These are phyloP conservation scores for Agrocybe chaxingu DNA, from an alignment of 768 basidiomycete genomes.

Conservation along the genomic window DNA sequence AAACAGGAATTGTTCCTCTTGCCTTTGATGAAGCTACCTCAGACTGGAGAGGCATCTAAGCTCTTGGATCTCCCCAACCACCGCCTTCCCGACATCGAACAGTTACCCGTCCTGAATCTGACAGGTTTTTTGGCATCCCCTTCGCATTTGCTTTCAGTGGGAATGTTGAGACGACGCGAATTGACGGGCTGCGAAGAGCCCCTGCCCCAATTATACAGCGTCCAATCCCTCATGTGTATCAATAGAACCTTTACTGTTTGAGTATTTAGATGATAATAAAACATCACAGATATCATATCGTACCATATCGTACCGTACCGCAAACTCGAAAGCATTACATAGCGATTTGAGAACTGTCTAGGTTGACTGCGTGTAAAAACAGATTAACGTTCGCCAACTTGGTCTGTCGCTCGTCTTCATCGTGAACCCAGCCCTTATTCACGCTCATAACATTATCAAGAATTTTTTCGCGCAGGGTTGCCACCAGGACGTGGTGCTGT, in stretches of 20 bases:
- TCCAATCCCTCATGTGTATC: constrained; percentile 18
- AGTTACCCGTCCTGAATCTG: constrained; percentile 69
- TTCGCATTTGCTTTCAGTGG: constrained; percentile 27
- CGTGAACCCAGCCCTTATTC: constrained; percentile 68
- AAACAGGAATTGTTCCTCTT: constrained; percentile 65
- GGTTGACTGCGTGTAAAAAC: constrained; percentile 76
- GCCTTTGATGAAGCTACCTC: constrained; percentile 60
- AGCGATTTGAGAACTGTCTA: constrained; percentile 68
- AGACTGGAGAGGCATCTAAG: constrained; percentile 15
- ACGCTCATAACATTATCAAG: constrained; percentile 84
- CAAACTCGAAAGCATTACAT: constrained; percentile 31
- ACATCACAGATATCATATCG: constrained; percentile 10
- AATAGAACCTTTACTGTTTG: constrained; percentile 9
- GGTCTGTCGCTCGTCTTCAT: constrained; percentile 70
- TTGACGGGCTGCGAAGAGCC: constrained; percentile 27
- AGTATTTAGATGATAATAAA: constrained; percentile 3
- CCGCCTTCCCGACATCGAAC: constrained; percentile 46
- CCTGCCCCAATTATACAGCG: constrained; percentile 9
- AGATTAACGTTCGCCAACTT: constrained; percentile 93
- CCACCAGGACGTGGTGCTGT: constrained; percentile 87
- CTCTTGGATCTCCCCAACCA: constrained; percentile 61
- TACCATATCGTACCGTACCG: constrained; percentile 12
- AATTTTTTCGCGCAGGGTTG: constrained; percentile 86
- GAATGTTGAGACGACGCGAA: constrained; percentile 29
- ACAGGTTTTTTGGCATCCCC: constrained; percentile 45